phyloP scores from a whole-genome alignment of 768 basidiomycete species.

The Lactarius hengduanensis region DNA sequence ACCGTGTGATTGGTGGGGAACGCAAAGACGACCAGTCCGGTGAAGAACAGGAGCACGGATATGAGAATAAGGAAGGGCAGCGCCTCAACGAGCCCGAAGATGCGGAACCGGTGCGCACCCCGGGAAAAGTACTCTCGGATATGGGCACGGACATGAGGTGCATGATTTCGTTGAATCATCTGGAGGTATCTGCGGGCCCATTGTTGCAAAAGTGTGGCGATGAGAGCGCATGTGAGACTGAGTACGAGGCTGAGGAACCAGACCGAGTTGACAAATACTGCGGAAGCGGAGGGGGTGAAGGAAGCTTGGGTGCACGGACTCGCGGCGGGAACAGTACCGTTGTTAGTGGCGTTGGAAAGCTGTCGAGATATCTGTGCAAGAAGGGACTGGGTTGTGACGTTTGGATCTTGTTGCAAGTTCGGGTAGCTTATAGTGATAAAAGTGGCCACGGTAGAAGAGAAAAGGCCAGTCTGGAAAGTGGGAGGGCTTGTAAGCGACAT shows the following conservation, averaged over 20 bases:
- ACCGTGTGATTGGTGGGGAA: conserved; percentile 1
- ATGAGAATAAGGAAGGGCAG: conserved; percentile 30
- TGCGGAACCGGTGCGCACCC: conserved; percentile 40
- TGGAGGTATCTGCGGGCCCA: conserved; percentile 10
- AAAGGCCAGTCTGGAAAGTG: too few species aligned
- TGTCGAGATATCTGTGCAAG: too few species aligned
- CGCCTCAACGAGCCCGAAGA: conserved; percentile 41
- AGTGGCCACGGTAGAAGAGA: too few species aligned
- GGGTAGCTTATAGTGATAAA: too few species aligned
- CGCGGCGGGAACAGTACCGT: too few species aligned
- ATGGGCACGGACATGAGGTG: neutral
- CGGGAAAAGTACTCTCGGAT: conserved; percentile 34
- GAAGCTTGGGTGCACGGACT: neutral
- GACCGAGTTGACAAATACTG: neutral
- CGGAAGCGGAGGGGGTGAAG: neutral
- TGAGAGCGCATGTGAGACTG: neutral
- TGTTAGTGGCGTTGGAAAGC: too few species aligned
- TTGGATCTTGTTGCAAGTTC: too few species aligned
- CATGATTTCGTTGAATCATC: neutral
- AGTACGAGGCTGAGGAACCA: conserved; percentile 6
- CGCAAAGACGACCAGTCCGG: conserved; percentile 7
- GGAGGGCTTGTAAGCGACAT: too few species aligned
- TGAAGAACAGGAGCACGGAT: neutral
- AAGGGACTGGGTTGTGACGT: too few species aligned
- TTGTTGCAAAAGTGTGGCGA: conserved; percentile 4